Conservation (phyloP, 2,329 filamentous ascomycete species). For the Talaromyces atroroseus region DNA sequence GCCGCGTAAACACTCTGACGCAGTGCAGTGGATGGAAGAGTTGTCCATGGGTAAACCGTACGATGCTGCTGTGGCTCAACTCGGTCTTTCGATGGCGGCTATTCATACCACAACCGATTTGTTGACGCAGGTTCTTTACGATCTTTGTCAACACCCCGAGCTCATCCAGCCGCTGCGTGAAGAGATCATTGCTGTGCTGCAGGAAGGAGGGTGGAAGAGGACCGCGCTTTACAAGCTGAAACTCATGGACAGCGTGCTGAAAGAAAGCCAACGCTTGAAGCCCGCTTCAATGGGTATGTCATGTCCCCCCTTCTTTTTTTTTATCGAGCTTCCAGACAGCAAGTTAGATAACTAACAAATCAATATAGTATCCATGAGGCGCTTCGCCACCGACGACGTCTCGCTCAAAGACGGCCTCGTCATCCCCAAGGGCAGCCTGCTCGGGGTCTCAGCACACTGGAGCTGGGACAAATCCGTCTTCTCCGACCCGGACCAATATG, state of each 20-base stretch:
- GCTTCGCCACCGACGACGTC: slow-evolving; percentile 13
- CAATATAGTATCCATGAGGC: slow-evolving; percentile 16
- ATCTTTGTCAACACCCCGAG: not conserved
- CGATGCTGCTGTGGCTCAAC: slow-evolving; percentile 16
- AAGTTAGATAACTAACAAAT: not conserved
- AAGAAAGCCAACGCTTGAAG: slow-evolving; percentile 19
- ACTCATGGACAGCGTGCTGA: slow-evolving; percentile 22
- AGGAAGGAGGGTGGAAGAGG: not conserved
- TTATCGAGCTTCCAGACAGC: too few species aligned
- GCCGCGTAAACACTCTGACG: slow-evolving; percentile 10
- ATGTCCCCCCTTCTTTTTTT: not conserved
- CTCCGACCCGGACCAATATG: slow-evolving; percentile 41
- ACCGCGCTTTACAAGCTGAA: slow-evolving; percentile 4
- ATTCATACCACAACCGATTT: slow-evolving; percentile 13
- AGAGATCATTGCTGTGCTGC: not conserved
- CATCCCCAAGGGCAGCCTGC: slow-evolving; percentile 39
- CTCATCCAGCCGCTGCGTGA: not conserved
- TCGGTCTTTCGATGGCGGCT: slow-evolving; percentile 16
- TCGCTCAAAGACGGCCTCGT: slow-evolving; percentile 39
- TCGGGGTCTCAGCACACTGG: slow-evolving; percentile 21
- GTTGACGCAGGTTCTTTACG: slow-evolving; percentile 6
- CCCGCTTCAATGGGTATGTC: slow-evolving; percentile 16
- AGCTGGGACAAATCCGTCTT: slow-evolving; percentile 34
- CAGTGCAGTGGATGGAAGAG: slow-evolving; percentile 17
- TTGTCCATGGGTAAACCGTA: slow-evolving; percentile 11